These are phyloP conservation scores for Monosporascus ibericus DNA, from an alignment of 2,329 filamentous ascomycete genomes.

Conservation along the genomic window DNA sequence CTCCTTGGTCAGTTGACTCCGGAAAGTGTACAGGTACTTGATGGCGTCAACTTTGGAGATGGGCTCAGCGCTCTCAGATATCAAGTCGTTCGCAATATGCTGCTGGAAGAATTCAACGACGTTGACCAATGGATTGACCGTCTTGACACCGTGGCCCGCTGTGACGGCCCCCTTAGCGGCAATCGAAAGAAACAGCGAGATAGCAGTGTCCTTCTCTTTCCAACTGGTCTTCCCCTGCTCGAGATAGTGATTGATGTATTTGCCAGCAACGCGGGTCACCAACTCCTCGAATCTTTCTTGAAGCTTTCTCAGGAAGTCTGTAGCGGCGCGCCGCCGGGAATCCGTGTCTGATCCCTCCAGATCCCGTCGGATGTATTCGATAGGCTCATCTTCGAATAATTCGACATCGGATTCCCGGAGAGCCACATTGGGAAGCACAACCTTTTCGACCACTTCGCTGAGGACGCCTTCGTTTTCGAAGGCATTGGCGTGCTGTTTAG, in stretches of 20 bases:
- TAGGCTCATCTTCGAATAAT: conserved; percentile 96
- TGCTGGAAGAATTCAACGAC: conserved; percentile 94
- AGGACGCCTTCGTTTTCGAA: conserved; percentile 81
- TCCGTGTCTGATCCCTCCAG: conserved; percentile 95
- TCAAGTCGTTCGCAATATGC: conserved; percentile 82
- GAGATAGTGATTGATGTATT: conserved; percentile 83
- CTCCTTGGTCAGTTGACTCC: conserved; percentile 84
- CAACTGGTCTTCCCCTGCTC: conserved; percentile 76
- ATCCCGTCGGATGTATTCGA: conserved; percentile 94
- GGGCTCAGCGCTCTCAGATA: conserved; percentile 65
- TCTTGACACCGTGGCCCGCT: conserved; percentile 82
- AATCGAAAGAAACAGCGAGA: conserved; percentile 91
- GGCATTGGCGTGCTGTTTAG: conserved; percentile 68
- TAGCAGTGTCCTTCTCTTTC: conserved; percentile 97
- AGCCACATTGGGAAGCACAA: conserved; percentile 87
- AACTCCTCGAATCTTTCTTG: conserved; percentile 81
- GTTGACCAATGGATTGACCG: conserved; percentile 78
- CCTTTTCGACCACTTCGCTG: conserved; percentile 87
- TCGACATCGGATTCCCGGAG: conserved; percentile 91
- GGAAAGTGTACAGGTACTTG: conserved; percentile 96
- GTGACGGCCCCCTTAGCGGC: conserved; percentile 88
- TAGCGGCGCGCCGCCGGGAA: conserved; percentile 84
- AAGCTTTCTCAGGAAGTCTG: conserved; percentile 85
- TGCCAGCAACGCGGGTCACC: conserved; percentile 81
- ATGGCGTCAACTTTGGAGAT: conserved; percentile 96